Evolutionary conservation across 1,139 yeast species (phyloP), one percentile per base, ranked within the genome.

Genomic region (Protomyces arabidopsidicola): DNA sequence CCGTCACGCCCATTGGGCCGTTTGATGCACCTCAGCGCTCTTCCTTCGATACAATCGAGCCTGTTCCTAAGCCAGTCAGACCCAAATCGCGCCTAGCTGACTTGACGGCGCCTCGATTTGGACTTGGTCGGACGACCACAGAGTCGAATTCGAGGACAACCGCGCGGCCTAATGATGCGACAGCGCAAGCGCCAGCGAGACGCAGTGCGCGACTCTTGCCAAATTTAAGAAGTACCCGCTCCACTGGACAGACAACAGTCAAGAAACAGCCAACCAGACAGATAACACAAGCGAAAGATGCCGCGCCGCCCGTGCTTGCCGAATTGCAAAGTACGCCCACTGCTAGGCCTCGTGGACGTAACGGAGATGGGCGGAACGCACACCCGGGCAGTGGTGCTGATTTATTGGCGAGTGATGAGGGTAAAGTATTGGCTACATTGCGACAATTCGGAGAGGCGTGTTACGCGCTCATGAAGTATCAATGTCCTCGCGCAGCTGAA

Each of bases 401-500:
- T 1, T 20, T 42, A 2, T 5, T 18, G 14, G 18, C 20, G 5
- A 73, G 74, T 48, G 78, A 83, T 31, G 83, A 82, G 60, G 71
- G 73, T 24, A 79, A 80, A 64, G 71, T 87, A 35, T 73, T 83
- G 39, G 76, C 78, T 20, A 73, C 87, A 2, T 87, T 87, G 70
- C 78, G 82, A 12, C 76, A 79, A 9, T 81, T 90, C 68, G 93
- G 93, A 1, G 81, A 82, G 69, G 87, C 87, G 14, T 82, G 77
- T 72, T 83, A 85, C 68, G 82, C 88, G 16, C 81, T 87, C 76
- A 77, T 84, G 65, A 79, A 81, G 55, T 91, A 82, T 74, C 93
- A 90, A 72, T 88, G 96, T 69, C 85, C 84, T 71, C 86, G 87
- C 70, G 96, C 97, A 0, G 84, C 90, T 9, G 76, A 93, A 64